phyloP scores from a whole-genome alignment of 129 eudicot species.

The Logfia minima region DNA sequence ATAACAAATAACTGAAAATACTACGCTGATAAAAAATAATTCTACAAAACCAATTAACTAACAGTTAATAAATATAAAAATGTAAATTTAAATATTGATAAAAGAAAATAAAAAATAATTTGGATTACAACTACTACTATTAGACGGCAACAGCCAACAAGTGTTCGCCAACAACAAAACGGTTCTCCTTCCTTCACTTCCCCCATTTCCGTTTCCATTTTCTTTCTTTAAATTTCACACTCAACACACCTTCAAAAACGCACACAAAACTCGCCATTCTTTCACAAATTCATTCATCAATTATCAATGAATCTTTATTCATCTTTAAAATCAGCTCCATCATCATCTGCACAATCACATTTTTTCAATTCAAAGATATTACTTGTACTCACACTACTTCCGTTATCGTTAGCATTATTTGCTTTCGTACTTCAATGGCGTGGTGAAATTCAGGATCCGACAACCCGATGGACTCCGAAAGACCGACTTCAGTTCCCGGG shows the following conservation, averaged over 20 bases:
- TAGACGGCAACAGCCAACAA: slow-evolving; percentile 26
- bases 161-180: slow-evolving; percentile 34
- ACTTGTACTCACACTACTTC: slow-evolving; percentile 65
- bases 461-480: slow-evolving; percentile 38
- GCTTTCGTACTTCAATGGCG: slow-evolving; percentile 94
- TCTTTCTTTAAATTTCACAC: slow-evolving; percentile 7
- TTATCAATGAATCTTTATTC: slow-evolving; percentile 42
- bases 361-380: slow-evolving; percentile 47
- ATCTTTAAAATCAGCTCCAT: slow-evolving; percentile 24
- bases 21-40: too few relatives aligned
- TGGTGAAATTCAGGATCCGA: slow-evolving; percentile 55
- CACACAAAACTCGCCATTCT: background rate
- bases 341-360: slow-evolving; percentile 33
- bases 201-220: background rate
- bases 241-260: background rate
- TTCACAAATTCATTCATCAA: background rate
- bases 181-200: slow-evolving; percentile 4
- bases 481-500: slow-evolving; percentile 43
- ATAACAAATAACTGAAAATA: too few relatives aligned
- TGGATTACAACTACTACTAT: background rate
- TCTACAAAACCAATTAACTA: too few relatives aligned
- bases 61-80: too few relatives aligned
- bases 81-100: too few relatives aligned
- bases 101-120: too few relatives aligned
- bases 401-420: slow-evolving; percentile 65